Conservation (phyloP, 371 early-diverging fungal species). For the Saksenaea oblongispora region DNA sequence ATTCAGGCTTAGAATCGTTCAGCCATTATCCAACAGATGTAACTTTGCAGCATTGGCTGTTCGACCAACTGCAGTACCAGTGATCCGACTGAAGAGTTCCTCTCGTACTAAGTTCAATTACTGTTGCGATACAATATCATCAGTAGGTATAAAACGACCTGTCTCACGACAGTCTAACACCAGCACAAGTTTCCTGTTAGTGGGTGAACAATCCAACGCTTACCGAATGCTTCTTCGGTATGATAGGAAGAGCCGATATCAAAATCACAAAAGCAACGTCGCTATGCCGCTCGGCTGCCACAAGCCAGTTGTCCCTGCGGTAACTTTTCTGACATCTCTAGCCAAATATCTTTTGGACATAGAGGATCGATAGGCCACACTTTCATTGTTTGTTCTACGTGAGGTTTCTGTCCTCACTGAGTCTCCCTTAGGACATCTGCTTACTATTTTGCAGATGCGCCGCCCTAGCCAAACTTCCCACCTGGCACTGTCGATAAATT, state of each 20-base stretch:
- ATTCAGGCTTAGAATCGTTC: constrained; percentile 7
- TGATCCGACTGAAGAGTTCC: constrained; percentile 59
- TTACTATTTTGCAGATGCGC: constrained; percentile 70
- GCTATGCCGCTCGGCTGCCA: constrained; percentile 72
- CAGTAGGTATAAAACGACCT: constrained; percentile 77
- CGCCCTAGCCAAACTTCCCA: constrained; percentile 68
- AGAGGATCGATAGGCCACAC: constrained; percentile 72
- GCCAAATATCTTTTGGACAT: constrained; percentile 51
- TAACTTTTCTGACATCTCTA: constrained; percentile 74
- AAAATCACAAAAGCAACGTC: constrained; percentile 75
- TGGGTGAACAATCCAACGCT: constrained; percentile 69
- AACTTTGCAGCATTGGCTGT: constrained; percentile 2
- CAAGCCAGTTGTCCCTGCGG: constrained; percentile 76
- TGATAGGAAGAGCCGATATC: constrained; percentile 76
- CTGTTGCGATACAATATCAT: constrained; percentile 47
- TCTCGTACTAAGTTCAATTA: constrained; percentile 66
- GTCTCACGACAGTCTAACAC: constrained; percentile 75
- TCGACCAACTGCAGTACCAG: constrained; percentile 34
- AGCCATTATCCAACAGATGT: constrained; percentile 12
- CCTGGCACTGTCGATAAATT: constrained; percentile 58
- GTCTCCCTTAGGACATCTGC: constrained; percentile 68
- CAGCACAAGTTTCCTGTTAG: constrained; percentile 73
- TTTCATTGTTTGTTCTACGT: constrained; percentile 51
- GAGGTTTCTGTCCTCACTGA: constrained; percentile 70
- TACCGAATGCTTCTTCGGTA: constrained; percentile 65